Base-by-base conservation (phyloP, 768 basidiomycete genomes). In the Lentinula guzmanii region DNA sequence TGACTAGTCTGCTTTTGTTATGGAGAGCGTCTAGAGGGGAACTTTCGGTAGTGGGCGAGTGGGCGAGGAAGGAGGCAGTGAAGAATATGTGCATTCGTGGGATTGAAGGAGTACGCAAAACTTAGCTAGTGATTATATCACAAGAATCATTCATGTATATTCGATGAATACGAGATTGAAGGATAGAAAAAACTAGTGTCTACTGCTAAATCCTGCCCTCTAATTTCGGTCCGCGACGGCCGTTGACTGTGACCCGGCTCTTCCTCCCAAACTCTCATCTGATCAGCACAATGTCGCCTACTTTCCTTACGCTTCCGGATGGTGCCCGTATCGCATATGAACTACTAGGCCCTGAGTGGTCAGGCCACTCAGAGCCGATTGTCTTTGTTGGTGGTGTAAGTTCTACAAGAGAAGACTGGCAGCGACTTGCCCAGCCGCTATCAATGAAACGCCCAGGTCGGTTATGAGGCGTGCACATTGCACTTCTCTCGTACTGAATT, bases 1-100 rank as follows among this genome's bases (percentile, higher is more conserved):
- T 91, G 61, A 86, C 82, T 2, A 71, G 72, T 39, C 75, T 86
- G 61, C 53, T 89, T 63, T 67, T 91, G 41, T 58, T 85, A 6
- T 88, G 85, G 86, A 77, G 83, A 63, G 71, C 78, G 0, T 62
- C 82, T 9, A 73, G 70, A 2, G 82, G 82, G 3, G 73, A 76
- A 21, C 70, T 66, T 3, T 72, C 70, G 53, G 61, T 59, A 24
- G 67, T 78, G 1, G 80, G 81, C 5, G 84, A 87, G 63, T 89
- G 86, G 86, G 81, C 76, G n/a, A 74, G 86, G 33, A 67, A n/a
- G 53, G 65, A 70, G 62, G 71, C 21, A 9, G 46, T 48, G 13
- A 48, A 24, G 10, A 48, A 21, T 24, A 18, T 48, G 28, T 28
- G 28, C 28, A 28, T 28, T 28, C 28, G 28, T 28, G 28, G 28